Base-by-base conservation (phyloP, 345 rosid genomes). In the Sisymbrium irio region DNA sequence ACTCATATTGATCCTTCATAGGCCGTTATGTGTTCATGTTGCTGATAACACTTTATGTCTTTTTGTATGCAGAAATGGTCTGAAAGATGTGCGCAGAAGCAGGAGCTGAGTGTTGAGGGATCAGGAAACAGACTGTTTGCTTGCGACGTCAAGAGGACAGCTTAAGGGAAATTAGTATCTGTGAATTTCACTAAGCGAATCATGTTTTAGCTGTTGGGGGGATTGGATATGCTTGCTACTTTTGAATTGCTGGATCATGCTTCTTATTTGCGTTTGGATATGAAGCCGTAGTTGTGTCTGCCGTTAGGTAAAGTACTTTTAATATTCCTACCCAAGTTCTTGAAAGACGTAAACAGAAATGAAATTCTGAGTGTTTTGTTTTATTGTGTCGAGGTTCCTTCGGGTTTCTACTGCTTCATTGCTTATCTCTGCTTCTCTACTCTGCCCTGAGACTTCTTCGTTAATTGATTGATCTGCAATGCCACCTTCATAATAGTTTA, bases 341-440 rank as follows among this genome's bases (percentile, higher is more conserved):
- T 51, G 42, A 49, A 53, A 68, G 65, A 53, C 74, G 22, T 61
- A 42, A 62, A 61, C 68, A 11, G 6, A 66, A 42, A 3, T 22
- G 7, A 74, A 42, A 3, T 12, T 51, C 56, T 51, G 56, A 51
- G 56, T 51, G 56, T 86, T 53, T 85, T 84, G 76, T 58, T 83
- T 82, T 77, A 85, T 82, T 83, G 77, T 87, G 85, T 85, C 80
- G 98, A 93, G 98, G 98, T 91, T 80, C 87, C 96, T 79, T 89
- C 92, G 84, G 92, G 87, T 78, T 89, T 67, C 74, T 59, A 75
- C 89, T 87, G 83, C 97, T 77, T 86, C 91, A 71, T 87, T 84
- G 88, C 88, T 89, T 90, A 83, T 87, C 82, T 88, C 44, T 35
- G 92, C 91, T 80, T 82, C 15, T 39, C 28, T 49, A 19, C 54